These are phyloP conservation scores for Pilatotrama ljubarskyi DNA, from an alignment of 768 basidiomycete species.

Conservation along the genomic window DNA sequence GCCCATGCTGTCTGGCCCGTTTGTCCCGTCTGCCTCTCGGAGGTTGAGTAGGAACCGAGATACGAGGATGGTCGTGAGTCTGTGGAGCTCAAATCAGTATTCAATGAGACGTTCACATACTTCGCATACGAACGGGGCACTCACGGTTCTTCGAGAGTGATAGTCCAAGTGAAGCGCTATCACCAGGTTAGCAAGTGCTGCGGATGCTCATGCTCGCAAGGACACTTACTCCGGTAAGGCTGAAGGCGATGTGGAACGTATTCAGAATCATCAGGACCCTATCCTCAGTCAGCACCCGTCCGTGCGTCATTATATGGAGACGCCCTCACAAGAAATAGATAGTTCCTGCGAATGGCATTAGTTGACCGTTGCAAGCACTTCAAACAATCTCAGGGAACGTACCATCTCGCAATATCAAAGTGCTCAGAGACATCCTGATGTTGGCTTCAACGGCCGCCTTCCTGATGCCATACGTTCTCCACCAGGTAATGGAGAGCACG, in stretches of 20 bases:
- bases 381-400: not conserved
- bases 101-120: too few species aligned
- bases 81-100: not conserved
- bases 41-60: conserved; percentile 10
- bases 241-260: not conserved
- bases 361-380: not conserved
- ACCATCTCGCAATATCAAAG: conserved; percentile 12
- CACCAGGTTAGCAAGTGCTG: not conserved
- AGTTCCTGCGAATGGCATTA: not conserved
- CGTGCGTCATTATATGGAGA: too few species aligned
- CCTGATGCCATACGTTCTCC: not conserved
- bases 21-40: not conserved
- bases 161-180: not conserved
- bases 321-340: conserved; percentile 13
- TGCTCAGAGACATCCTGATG: not conserved
- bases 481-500: conserved; percentile 8
- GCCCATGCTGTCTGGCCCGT: not conserved
- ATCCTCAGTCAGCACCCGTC: not conserved
- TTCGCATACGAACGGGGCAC: not conserved
- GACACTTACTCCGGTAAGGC: not conserved
- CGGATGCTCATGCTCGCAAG: too few species aligned
- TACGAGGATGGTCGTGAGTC: conserved; percentile 4
- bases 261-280: conserved; percentile 2
- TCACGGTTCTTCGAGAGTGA: conserved; percentile 4
- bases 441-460: not conserved